These are phyloP conservation scores for Pichia kudriavzevii DNA, from an alignment of 1,139 yeast genomes.

Conservation along the genomic window DNA sequence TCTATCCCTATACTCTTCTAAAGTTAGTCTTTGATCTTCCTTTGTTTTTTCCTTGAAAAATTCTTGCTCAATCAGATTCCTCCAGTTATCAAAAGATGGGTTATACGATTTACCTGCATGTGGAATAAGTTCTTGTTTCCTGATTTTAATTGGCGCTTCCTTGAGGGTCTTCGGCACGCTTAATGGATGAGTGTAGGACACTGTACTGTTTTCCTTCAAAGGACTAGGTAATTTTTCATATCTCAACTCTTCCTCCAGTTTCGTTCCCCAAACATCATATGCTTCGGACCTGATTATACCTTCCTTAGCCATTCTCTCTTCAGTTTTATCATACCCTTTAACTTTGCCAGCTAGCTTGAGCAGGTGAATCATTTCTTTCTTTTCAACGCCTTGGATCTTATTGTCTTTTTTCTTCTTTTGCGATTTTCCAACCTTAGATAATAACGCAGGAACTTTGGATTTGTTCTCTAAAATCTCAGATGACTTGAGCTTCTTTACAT, in stretches of 20 bases:
- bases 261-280: slow-evolving; percentile 64
- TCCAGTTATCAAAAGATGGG: slow-evolving; percentile 85
- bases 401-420: slow-evolving; percentile 33
- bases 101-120: slow-evolving; percentile 91
- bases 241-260: slow-evolving; percentile 24
- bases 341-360: slow-evolving; percentile 75
- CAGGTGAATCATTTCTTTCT: slow-evolving; percentile 59
- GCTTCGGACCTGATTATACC: slow-evolving; percentile 46
- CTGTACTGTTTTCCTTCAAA: slow-evolving; percentile 35
- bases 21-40: slow-evolving; percentile 55
- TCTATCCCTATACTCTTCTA: slow-evolving; percentile 55
- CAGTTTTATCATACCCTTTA: slow-evolving; percentile 44
- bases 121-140: slow-evolving; percentile 46
- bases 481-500: slow-evolving; percentile 50
- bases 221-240: slow-evolving; percentile 32
- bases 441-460: slow-evolving; percentile 70
- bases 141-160: slow-evolving; percentile 44
- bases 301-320: slow-evolving; percentile 50
- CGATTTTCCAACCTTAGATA: slow-evolving; percentile 14
- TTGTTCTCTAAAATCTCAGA: slow-evolving; percentile 68
- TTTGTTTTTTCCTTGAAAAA: slow-evolving; percentile 55
- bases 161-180: slow-evolving; percentile 51
- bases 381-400: slow-evolving; percentile 57
- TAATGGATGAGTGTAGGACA: slow-evolving; percentile 46
- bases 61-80: slow-evolving; percentile 58